Percentiles rank a stretch among this genome's conserved stretches.
These are phyloP conservation scores for Glebionis coronaria DNA, from an alignment of 129 eudicot species.

Conservation along the genomic window DNA sequence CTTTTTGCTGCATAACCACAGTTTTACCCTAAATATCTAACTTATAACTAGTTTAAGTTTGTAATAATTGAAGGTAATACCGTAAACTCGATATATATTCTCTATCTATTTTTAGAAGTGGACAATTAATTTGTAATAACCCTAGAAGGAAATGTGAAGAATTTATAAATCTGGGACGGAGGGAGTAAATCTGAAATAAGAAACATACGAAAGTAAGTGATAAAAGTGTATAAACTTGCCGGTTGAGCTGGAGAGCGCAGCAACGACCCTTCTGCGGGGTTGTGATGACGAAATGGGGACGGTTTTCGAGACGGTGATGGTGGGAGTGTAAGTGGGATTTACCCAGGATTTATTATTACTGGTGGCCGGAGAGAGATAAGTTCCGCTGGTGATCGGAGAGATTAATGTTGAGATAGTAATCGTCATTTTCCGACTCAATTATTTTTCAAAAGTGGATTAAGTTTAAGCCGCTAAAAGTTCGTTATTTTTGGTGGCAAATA, in stretches of 20 bases:
- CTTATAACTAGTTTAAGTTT: too few relatives aligned
- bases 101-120: too few relatives aligned
- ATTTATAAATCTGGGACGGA: too few relatives aligned
- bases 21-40: too few relatives aligned
- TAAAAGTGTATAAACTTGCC: conserved; percentile 60
- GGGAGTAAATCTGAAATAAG: too few relatives aligned
- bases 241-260: conserved; percentile 57
- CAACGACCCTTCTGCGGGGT: conserved; percentile 24
- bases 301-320: conserved; percentile 13
- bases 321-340: background rate
- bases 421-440: conserved; percentile 36
- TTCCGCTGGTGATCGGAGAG: conserved; percentile 25
- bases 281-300: conserved; percentile 15
- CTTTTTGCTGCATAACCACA: too few relatives aligned
- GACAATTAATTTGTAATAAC: too few relatives aligned
- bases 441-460: background rate
- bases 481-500: conserved; percentile 33
- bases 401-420: conserved; percentile 34
- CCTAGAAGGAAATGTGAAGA: too few relatives aligned
- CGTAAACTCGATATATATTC: too few relatives aligned
- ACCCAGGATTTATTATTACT: conserved; percentile 1
- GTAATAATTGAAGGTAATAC: too few relatives aligned
- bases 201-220: too few relatives aligned
- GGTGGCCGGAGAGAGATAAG: conserved; percentile 3
- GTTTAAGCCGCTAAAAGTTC: conserved; percentile 15